Base-by-base conservation (phyloP, 2,329 filamentous ascomycete genomes). In the Pseudocercospora fuligena region DNA sequence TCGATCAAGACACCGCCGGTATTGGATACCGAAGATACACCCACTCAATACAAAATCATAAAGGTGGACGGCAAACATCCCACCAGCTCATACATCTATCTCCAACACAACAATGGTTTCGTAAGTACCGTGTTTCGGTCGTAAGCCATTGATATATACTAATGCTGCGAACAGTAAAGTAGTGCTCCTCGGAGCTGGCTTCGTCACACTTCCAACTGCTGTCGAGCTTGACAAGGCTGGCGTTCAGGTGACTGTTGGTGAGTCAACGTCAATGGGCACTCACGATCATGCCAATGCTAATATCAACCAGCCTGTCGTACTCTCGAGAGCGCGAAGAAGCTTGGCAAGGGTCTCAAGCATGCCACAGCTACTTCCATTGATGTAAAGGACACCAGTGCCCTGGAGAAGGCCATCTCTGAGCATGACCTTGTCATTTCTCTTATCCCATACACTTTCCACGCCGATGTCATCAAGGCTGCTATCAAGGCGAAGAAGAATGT, bases 401-500 rank as follows among this genome's bases (percentile, higher is more conserved):
- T 98, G 66, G 93, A 97, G 76, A 88, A 89, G 61, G 92, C 89
- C 77, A 87, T 97, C 66, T 89, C 86, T 77, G 89, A 96, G 85
- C 89, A 91, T 78, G 75, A 70, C 60, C 67, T 79, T 31, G 75
- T 80, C 74, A 84, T 85, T 76, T 82, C 80, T 51, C 77, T 98
- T 81, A 97, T 98, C 74, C 94, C 94, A 60, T 98, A 97, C 84
- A 96, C 89, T 67, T 92, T 89, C 87, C 93, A 97, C 81, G 92
- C 90, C 54, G 85, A 87, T 64, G 93, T 97, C 75, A 96, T 97
- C 88, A 94, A 97, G 87, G 89, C 91, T 40, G 94, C 93, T 70
- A 97, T 98, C 82, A 88, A 90, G 76, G 87, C 90, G 76, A 97
- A 97, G 91, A 97, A 94, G 87, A 84, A 98, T 84, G 93, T 98